Conservation (phyloP, 139 green algal genomes). For the Chlorella sp. region DNA sequence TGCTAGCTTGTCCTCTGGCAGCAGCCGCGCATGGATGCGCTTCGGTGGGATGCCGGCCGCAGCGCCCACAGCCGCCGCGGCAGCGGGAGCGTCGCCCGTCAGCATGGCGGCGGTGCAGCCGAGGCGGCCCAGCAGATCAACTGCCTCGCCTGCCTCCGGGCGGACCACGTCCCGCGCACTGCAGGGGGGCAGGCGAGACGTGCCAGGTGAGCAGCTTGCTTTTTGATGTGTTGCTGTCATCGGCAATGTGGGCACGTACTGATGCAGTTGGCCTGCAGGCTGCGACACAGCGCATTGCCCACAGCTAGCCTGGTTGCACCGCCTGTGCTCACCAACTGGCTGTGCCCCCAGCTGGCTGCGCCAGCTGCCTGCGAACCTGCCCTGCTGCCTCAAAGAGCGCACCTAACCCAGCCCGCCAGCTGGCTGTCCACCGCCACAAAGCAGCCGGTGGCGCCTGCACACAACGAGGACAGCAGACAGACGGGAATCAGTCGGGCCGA, state of each 20-base stretch:
- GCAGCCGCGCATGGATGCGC: conserved; percentile 64
- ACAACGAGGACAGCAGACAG: not conserved
- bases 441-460: conserved; percentile 30
- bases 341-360: too few relatives aligned
- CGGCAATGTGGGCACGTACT: too few relatives aligned
- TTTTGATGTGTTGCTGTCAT: too few relatives aligned
- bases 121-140: conserved; percentile 34
- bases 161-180: conserved; percentile 31
- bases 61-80: conserved; percentile 63
- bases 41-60: conserved; percentile 62
- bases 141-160: conserved; percentile 28
- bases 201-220: too few relatives aligned
- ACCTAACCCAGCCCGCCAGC: conserved; percentile 23
- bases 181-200: too few relatives aligned
- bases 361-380: too few relatives aligned
- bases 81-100: conserved; percentile 64
- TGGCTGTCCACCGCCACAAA: conserved; percentile 33
- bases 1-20: conserved; percentile 62
- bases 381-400: too few relatives aligned
- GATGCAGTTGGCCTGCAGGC: too few relatives aligned
- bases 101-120: conserved; percentile 74
- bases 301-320: too few relatives aligned
- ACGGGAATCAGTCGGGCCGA: too few relatives aligned
- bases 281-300: too few relatives aligned
- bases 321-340: too few relatives aligned